phyloP scores from a whole-genome alignment of 805 yeast species.

The Candida rishiriensis region DNA sequence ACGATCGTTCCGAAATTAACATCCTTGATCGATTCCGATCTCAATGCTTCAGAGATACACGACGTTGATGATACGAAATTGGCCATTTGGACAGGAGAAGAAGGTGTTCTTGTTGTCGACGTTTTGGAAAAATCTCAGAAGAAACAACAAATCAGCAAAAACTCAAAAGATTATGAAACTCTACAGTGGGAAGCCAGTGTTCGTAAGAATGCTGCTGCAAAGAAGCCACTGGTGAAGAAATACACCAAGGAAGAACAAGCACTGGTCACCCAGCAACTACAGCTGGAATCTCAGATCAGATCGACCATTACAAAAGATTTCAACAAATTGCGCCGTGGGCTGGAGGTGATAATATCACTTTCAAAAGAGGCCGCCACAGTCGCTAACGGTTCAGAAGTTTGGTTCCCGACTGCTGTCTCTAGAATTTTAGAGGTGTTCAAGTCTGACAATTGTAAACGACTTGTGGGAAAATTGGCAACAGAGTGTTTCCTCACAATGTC shows the following conservation, averaged over 20 bases:
- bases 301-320: conserved; percentile 35
- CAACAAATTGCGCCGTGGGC: conserved; percentile 40
- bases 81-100: conserved; percentile 62
- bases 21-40: conserved; percentile 37
- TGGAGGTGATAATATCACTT: conserved; percentile 51
- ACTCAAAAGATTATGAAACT: conserved; percentile 80
- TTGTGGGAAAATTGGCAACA: conserved; percentile 38
- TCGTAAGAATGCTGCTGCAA: conserved; percentile 65
- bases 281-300: conserved; percentile 58
- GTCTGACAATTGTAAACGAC: conserved; percentile 23
- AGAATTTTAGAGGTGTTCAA: conserved; percentile 43
- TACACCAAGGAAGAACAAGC: conserved; percentile 73
- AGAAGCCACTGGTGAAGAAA: conserved; percentile 46
- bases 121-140: conserved; percentile 44
- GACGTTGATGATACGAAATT: conserved; percentile 47
- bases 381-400: conserved; percentile 58
- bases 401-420: conserved; percentile 70
- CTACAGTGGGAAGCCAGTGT: conserved; percentile 86
- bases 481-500: conserved; percentile 54
- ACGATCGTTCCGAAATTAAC: conserved; percentile 48
- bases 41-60: conserved; percentile 33
- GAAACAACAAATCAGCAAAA: conserved; percentile 53
- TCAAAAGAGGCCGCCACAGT: conserved; percentile 43
- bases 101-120: conserved; percentile 66
- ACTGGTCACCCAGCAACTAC: conserved; percentile 57